Base-by-base conservation (phyloP, 208 protist species). In the Phytomonas francai region DNA sequence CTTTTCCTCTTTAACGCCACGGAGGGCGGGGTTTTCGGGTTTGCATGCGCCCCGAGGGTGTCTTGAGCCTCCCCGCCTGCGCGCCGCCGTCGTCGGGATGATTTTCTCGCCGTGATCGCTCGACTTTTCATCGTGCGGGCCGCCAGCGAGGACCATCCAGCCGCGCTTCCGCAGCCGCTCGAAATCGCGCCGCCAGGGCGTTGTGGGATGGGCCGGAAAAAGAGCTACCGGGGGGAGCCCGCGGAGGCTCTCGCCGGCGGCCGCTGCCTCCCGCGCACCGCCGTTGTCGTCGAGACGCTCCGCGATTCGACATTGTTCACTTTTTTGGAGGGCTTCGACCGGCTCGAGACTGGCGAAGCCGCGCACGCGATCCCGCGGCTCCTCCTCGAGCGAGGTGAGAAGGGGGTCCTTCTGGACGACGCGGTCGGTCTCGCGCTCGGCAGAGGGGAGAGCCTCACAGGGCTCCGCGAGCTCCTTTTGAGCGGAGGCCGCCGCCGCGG, bases 391-490 rank as follows among this genome's bases (percentile, higher is more conserved):
- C 31, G 64, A 22, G 69, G 80, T 69, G 45, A 87, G 76, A 29
- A 33, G 58, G 4, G 56, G 69, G 63, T 90, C 84, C 61, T 45
- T 31, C 42, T 29, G 60, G 16, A 87, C 63, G 9, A 71, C 81
- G 33, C 77, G 76, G 65, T 85, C 87, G 19, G 85, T 68, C 57
- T 87, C 84, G 14, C 84, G 71, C n/a, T 85, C 68, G 59, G 77
- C 77, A 58, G 65, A 76, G 8, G 76, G 78, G 65, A 78, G 85
- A 9, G 14, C 54, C 14, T 57, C 60, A 12, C 80, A 79, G 65
- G 69, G 70, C 70, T 54, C 27, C 19, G 61, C 61, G 45, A 79
- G 39, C 69, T 78, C 73, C 32, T 66, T 16, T 60, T 57, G 33
- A 36, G 65, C n/a, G 51, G 65, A 59, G 22, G 54, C 61, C 28